A percentile compares a stretch with the other conserved stretches of the same genome.
Evolutionary conservation across 2,329 filamentous ascomycete genomes (phyloP).

Genomic region (Dothidotthia symphoricarpi): DNA sequence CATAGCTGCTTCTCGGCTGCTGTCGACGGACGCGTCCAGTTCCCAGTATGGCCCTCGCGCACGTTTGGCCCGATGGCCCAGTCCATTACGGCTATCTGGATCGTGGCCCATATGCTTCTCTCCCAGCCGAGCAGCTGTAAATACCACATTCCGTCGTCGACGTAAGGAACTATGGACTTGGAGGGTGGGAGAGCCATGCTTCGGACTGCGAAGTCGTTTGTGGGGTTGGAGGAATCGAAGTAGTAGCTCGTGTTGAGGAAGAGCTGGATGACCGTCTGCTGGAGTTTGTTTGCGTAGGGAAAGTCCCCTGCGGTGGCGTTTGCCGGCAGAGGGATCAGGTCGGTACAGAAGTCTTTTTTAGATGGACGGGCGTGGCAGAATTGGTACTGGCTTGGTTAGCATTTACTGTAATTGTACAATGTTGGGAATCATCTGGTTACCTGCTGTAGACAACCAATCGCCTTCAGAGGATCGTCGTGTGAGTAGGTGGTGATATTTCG

Average conservation of each 20-base stretch:
- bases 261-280: slow-evolving; percentile 8
- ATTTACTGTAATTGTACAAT: neutral
- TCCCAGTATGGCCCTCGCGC: slow-evolving; percentile 1
- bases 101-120: slow-evolving; percentile 10
- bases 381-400: slow-evolving; percentile 2
- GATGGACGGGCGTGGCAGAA: slow-evolving; percentile 2
- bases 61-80: slow-evolving; percentile 13
- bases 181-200: too few species aligned
- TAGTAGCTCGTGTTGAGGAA: too few species aligned
- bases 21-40: neutral
- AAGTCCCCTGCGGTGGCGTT: slow-evolving; percentile 8
- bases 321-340: slow-evolving; percentile 3
- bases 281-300: slow-evolving; percentile 13
- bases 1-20: slow-evolving; percentile 17
- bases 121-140: slow-evolving; percentile 23
- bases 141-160: too few species aligned
- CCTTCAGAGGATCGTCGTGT: too few species aligned
- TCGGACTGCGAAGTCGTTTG: slow-evolving; percentile 1
- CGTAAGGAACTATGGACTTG: too few species aligned
- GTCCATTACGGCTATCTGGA: slow-evolving; percentile 14
- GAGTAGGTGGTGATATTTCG: too few species aligned
- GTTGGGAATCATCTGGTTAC: neutral
- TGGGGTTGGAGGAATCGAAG: neutral
- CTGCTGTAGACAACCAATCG: too few species aligned
- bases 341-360: slow-evolving; percentile 4